These are phyloP conservation scores for Diaporthe sp. DNA, from an alignment of 2,329 filamentous ascomycete genomes.

Conservation along the genomic window DNA sequence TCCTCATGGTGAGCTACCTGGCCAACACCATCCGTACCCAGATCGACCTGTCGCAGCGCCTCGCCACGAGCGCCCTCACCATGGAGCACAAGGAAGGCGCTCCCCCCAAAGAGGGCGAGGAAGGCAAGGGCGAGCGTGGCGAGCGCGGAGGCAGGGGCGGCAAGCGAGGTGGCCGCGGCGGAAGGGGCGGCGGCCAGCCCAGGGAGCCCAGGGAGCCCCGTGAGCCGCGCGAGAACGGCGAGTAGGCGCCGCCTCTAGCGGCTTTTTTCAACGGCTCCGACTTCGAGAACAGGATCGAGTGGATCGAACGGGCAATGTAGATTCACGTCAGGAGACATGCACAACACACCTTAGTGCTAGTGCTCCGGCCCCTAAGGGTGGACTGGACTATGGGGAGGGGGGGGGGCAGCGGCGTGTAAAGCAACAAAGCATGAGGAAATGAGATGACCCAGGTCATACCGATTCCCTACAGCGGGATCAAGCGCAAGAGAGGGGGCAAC, in stretches of 20 bases:
- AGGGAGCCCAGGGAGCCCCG: slow-evolving; percentile 64
- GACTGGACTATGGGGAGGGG: not conserved
- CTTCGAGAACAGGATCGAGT: not conserved
- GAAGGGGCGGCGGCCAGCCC: slow-evolving; percentile 64
- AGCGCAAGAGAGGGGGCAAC: not conserved
- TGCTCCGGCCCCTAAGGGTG: not conserved
- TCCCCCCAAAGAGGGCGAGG: slow-evolving; percentile 49
- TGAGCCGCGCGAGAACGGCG: slow-evolving; percentile 59
- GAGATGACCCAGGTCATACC: slow-evolving; percentile 13
- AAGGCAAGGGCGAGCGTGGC: slow-evolving; percentile 60
- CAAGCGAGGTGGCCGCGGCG: slow-evolving; percentile 53
- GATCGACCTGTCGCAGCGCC: slow-evolving; percentile 95
- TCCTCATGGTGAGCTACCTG: slow-evolving; percentile 97
- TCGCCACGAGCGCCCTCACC: slow-evolving; percentile 82
- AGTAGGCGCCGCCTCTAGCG: slow-evolving; percentile 44
- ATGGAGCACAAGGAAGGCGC: slow-evolving; percentile 61
- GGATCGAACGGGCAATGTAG: not conserved
- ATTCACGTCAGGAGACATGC: not conserved
- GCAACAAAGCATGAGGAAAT: slow-evolving; percentile 15
- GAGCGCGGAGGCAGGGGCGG: slow-evolving; percentile 61
- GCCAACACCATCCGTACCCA: slow-evolving; percentile 99
- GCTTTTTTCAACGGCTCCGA: not conserved
- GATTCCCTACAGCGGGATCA: slow-evolving; percentile 4
- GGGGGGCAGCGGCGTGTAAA: not conserved
- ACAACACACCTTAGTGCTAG: not conserved